Percentiles rank a stretch among this genome's conserved stretches.
phyloP scores from a whole-genome alignment of 345 rosid species.

The Gossypium stocksii region DNA sequence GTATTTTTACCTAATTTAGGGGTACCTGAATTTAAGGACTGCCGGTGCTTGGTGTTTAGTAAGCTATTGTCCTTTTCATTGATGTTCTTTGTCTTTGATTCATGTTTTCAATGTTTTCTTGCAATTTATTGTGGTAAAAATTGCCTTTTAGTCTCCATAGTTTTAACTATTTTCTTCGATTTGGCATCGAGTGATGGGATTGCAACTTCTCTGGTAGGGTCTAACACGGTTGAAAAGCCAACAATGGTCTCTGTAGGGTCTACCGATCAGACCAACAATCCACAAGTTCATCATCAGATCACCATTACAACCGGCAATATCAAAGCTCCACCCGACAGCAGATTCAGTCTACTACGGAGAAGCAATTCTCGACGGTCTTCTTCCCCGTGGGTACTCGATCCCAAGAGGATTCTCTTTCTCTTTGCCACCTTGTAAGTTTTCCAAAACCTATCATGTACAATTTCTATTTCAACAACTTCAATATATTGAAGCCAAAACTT shows the following conservation, averaged over 20 bases:
- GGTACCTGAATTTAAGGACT: background rate
- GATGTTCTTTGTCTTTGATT: slow-evolving; percentile 13
- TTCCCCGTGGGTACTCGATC: slow-evolving; percentile 63
- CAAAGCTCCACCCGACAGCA: slow-evolving; percentile 35
- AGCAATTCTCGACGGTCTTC: slow-evolving; percentile 63
- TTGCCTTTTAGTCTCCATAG: background rate
- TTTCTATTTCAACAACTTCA: background rate
- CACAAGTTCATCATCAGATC: slow-evolving; percentile 72
- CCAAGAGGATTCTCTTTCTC: slow-evolving; percentile 75
- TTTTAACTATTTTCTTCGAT: background rate
- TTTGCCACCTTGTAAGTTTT: slow-evolving; percentile 82
- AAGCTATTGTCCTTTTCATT: background rate
- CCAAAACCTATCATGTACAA: background rate
- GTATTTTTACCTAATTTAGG: no score
- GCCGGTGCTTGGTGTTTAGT: background rate
- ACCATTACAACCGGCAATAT: slow-evolving; percentile 52
- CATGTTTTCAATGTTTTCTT: slow-evolving; percentile 10
- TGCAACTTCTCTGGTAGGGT: slow-evolving; percentile 25
- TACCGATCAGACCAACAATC: slow-evolving; percentile 32
- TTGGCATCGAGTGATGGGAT: slow-evolving; percentile 13
- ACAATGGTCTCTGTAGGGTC: slow-evolving; percentile 26
- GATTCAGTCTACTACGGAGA: slow-evolving; percentile 41
- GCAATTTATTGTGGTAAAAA: background rate
- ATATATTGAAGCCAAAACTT: background rate
- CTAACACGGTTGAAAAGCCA: slow-evolving; percentile 56